Conservation (phyloP, 768 basidiomycete species). For the Neoboletus brunneissimus region DNA sequence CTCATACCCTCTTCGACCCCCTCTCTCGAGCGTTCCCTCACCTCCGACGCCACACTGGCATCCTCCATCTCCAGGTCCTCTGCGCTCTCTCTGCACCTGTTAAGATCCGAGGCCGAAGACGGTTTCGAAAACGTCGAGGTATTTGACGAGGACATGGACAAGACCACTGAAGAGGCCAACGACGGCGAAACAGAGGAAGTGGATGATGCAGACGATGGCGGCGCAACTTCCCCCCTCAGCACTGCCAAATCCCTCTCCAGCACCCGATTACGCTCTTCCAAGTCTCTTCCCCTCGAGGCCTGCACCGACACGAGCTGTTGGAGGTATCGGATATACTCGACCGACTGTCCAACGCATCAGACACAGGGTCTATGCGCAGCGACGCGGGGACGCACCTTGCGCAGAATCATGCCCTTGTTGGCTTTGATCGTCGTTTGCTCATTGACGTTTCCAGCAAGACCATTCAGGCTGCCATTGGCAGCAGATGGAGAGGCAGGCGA, state of each 20-base stretch:
- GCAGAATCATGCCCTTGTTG: slow-evolving; percentile 91
- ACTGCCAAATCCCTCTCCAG: slow-evolving; percentile 31
- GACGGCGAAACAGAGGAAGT: slow-evolving; percentile 21
- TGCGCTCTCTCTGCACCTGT: background rate
- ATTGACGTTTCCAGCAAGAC: background rate
- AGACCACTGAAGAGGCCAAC: slow-evolving; percentile 11
- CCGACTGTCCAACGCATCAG: slow-evolving; percentile 34
- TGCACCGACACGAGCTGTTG: slow-evolving; percentile 84
- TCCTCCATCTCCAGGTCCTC: slow-evolving; percentile 25
- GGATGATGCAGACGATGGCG: slow-evolving; percentile 11
- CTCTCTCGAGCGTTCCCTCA: slow-evolving; percentile 3
- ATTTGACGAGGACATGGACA: slow-evolving; percentile 20
- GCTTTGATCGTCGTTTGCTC: slow-evolving; percentile 67
- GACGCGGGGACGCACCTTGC: slow-evolving; percentile 51
- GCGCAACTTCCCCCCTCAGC: slow-evolving; percentile 17
- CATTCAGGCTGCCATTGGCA: background rate
- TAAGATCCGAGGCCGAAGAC: background rate
- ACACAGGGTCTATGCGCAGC: background rate
- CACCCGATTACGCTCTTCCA: slow-evolving; percentile 66
- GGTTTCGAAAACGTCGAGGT: slow-evolving; percentile 10
- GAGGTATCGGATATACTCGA: slow-evolving; percentile 65
- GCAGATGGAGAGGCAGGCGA: slow-evolving; percentile 22
- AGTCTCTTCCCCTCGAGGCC: slow-evolving; percentile 71
- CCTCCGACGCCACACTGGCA: background rate
- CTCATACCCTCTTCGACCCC: background rate